phyloP scores from a whole-genome alignment of 768 basidiomycete species.

The Steccherinum ochraceum region DNA sequence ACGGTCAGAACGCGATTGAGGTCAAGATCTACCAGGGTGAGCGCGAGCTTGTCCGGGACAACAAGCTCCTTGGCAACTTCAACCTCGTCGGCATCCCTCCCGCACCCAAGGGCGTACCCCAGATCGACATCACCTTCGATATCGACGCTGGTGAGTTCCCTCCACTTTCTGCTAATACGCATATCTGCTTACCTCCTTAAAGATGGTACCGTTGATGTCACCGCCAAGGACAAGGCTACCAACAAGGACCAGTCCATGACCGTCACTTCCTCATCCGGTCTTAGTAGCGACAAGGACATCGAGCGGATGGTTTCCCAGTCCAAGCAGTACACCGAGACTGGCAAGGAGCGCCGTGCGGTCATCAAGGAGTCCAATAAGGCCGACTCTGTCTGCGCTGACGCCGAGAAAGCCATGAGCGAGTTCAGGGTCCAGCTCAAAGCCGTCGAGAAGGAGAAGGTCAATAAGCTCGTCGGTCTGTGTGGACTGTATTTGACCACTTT shows the following conservation, averaged over 20 bases:
- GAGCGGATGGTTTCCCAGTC: constrained; percentile 95
- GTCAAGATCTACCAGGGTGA: constrained; percentile 99
- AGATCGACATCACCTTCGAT: constrained; percentile 85
- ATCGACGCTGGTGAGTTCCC: constrained; percentile 79
- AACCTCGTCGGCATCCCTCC: constrained; percentile 97
- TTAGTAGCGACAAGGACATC: constrained; percentile 94
- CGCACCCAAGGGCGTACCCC: constrained; percentile 68
- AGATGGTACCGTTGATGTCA: constrained; percentile 97
- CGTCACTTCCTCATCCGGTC: constrained; percentile 94
- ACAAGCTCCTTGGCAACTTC: constrained; percentile 99
- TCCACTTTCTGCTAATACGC: constrained; percentile 1
- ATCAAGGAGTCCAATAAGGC: constrained; percentile 98
- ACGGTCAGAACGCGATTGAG: constrained; percentile 99
- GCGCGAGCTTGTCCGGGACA: constrained; percentile 96
- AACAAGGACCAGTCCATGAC: constrained; percentile 93
- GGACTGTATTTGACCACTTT: no score
- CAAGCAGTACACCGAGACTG: constrained; percentile 88
- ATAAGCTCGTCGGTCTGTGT: constrained; percentile 76
- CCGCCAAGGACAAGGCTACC: constrained; percentile 92
- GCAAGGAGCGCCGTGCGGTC: constrained; percentile 79
- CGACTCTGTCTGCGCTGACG: constrained; percentile 89
- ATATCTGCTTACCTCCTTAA: no score
- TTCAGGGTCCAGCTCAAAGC: constrained; percentile 97
- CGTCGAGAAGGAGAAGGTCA: constrained; percentile 90
- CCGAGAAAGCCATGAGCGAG: constrained; percentile 90